Evolutionary conservation across 345 rosid genomes (phyloP), one percentile per base, ranked within the genome.

Genomic region (Schrenkiella parvula): DNA sequence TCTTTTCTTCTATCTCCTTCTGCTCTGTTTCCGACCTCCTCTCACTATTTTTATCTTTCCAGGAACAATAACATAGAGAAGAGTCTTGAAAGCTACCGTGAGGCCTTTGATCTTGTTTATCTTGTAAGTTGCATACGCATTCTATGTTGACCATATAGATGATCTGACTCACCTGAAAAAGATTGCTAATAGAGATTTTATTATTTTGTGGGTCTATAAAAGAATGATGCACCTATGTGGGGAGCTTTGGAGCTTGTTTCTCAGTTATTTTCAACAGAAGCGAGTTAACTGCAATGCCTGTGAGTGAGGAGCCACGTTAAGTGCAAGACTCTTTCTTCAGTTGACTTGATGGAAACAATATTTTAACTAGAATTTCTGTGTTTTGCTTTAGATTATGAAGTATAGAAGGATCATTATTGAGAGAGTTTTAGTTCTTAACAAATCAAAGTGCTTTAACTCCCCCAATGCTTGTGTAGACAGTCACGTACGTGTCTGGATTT

Each of bases 151-250:
- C 46, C 18, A 19, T 70, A 46, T 18, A n/a, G 7, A 39, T 47
- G 18, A 31, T 19, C 29, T 31, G 41, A 37, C 37, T 64, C 31
- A 10, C 29, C 25, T 11, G 47, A 8, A 55, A 55, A 61, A 5
- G 6, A 51, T 23, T 29, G 62, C 63, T 50, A 10, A 55, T 8
- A 39, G 48, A 34, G 3, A 1, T 29, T 52, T 42, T 50, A 14
- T 55, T 26, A 57, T 78, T 55, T 39, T 61, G 73, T 82, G 59
- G 34, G 59, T 73, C 31, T 65, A 0, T 32, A 34, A 53, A 26
- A 87, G 97, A 83, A 86, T 79, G 98, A 92, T 72, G 84, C 87
- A 38, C 85, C 98, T 6, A 86, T 92, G 89, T 80, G 77, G 85
- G 96, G 84, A 66, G 88, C 83, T 63, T 77, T 83, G 65, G 80